Conservation (phyloP, 768 basidiomycete genomes). For the Mycena albidolilacea region DNA sequence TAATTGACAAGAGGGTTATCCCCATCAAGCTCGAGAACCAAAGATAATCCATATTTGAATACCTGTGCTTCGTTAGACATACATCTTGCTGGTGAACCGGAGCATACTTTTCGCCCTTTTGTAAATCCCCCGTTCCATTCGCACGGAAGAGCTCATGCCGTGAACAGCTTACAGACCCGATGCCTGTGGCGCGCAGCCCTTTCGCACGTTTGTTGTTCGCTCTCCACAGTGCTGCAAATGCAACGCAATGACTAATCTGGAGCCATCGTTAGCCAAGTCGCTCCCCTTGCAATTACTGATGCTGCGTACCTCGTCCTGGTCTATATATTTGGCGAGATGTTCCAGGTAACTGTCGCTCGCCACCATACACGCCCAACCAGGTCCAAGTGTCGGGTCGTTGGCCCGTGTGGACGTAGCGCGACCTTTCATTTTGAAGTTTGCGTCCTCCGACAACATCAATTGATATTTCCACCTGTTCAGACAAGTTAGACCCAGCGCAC, state of each 20-base stretch:
- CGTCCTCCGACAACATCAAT: constrained; percentile 31
- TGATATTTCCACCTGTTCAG: constrained; percentile 28
- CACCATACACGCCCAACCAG: constrained; percentile 37
- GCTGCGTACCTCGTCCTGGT: constrained; percentile 6
- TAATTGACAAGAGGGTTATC: constrained; percentile 3
- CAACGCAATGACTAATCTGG: constrained; percentile 38
- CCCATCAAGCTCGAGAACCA: constrained; percentile 28
- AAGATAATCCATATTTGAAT: constrained; percentile 28
- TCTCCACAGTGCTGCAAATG: constrained; percentile 28
- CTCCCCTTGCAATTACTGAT: neutral
- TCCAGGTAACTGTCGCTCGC: constrained; percentile 23
- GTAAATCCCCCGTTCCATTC: constrained; percentile 45
- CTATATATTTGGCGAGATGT: constrained; percentile 2
- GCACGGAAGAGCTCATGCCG: neutral
- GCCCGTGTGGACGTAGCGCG: constrained; percentile 17
- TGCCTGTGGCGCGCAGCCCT: constrained; percentile 41
- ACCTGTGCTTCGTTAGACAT: too few species aligned
- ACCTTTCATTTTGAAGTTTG: constrained; percentile 40
- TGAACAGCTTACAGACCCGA: constrained; percentile 40
- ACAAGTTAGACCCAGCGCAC: too few species aligned
- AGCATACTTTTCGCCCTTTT: constrained; percentile 43
- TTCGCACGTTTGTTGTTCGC: constrained; percentile 36
- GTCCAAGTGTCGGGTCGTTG: constrained; percentile 35
- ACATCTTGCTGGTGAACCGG: too few species aligned
- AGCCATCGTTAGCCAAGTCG: neutral